Base-by-base conservation (phyloP, 2,329 filamentous ascomycete genomes). In the Rhytidhysteron rufulum region DNA sequence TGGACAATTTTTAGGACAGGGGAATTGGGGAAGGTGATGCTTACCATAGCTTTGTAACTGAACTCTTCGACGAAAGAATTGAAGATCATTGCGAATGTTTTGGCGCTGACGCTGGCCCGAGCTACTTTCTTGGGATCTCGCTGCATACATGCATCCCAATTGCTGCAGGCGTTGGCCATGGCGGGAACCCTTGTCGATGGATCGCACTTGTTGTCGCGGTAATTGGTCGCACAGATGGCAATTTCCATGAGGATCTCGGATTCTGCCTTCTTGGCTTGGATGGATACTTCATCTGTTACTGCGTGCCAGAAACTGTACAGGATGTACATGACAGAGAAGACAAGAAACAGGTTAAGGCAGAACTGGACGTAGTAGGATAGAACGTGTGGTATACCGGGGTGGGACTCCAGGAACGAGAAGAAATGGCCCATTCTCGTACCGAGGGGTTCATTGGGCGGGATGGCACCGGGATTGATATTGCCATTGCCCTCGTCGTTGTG, bases 51-150 rank as follows among this genome's bases (percentile, higher is more conserved):
- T 66, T 96, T 96, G 66, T 88, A 85, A 48, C 85, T 88, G 65
- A 97, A 90, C 5, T 87, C 83, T 54, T 95, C 88, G 4, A 95
- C 83, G 63, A 97, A 96, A 55, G 85, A 85, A 62, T 97, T 96
- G 65, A 97, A 84, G 30, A 98, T 95, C 58, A 88, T 82, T 1
- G 91, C 91, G 59, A 96, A 86, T 19, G 90, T 93, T 57, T 87
- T 85, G 4, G 88, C 90, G 15, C 85, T 88, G 29, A 95, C 81
- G 55, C 83, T 85, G 31, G 91, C 85, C 27, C 84, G 77, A 50
- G 87, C 89, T 41, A 95, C 81, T 41, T 81, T 80, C 32, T 82
- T 75, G 0, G 89, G 83, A 56, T 96, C 87, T 49, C 84, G 80
- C 49, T 83, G 82, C 88, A 95, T 95, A 67, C 93, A 97, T 22